phyloP scores from a whole-genome alignment of 1,139 yeast genomes.

The Taiozyma sp. region DNA sequence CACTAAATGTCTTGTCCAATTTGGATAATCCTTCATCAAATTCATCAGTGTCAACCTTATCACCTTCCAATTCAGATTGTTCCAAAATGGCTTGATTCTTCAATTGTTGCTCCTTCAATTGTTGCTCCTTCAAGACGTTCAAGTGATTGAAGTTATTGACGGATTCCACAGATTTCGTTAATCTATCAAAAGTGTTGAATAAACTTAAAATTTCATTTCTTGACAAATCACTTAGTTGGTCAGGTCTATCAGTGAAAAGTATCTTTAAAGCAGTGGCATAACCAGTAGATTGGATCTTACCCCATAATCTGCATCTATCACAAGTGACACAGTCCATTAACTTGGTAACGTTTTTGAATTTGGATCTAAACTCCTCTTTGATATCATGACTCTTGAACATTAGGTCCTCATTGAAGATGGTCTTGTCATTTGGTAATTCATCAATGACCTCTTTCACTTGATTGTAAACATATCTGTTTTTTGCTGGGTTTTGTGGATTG shows the following conservation, averaged over 20 bases:
- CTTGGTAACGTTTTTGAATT: constrained; percentile 85
- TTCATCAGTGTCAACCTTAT: constrained; percentile 5
- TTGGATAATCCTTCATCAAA: constrained; percentile 1
- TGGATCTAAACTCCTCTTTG: constrained; percentile 76
- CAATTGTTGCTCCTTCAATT: constrained; percentile 1
- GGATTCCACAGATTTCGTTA: constrained; percentile 78
- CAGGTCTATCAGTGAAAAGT: constrained; percentile 59
- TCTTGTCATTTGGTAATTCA: constrained; percentile 40
- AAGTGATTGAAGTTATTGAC: constrained; percentile 64
- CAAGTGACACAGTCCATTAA: constrained; percentile 99
- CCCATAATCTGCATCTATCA: constrained; percentile 97
- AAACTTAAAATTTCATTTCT: constrained; percentile 88
- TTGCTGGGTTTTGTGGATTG: constrained; percentile 40
- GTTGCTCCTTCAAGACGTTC: constrained; percentile 8
- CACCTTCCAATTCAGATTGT: constrained; percentile 10
- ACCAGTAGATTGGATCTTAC: constrained; percentile 94
- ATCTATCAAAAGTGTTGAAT: constrained; percentile 86
- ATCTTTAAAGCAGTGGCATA: constrained; percentile 94
- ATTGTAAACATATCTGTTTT: constrained; percentile 43
- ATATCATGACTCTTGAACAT: constrained; percentile 50
- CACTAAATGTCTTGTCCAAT: constrained; percentile 27
- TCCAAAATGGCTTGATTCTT: constrained; percentile 7
- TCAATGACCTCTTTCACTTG: constrained; percentile 36
- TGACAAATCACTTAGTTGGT: constrained; percentile 46
- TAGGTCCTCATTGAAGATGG: constrained; percentile 49